Evolutionary conservation across 2,329 filamentous ascomycete species (phyloP).

Genomic region (Blastomyces gilchristii): DNA sequence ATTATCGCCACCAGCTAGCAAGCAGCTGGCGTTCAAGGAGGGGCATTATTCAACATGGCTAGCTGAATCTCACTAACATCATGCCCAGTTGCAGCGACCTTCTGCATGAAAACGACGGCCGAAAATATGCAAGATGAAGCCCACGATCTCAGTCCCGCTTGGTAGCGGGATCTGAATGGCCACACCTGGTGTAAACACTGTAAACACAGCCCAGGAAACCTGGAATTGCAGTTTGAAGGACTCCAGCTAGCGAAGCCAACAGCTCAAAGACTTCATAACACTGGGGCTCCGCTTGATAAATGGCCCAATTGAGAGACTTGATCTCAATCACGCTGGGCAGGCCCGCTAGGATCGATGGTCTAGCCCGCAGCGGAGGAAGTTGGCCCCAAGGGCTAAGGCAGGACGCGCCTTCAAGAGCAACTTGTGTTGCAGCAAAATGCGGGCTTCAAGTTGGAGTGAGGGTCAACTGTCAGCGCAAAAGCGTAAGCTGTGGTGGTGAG

Average conservation of each 20-base stretch:
- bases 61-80: neutral
- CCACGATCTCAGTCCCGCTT: neutral
- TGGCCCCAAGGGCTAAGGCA: neutral
- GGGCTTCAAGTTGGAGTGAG: neutral
- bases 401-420: neutral
- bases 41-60: neutral
- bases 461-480: neutral
- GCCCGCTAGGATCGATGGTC: neutral
- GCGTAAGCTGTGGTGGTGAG: neutral
- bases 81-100: neutral
- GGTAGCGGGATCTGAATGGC: neutral
- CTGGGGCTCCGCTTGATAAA: neutral
- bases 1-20: constrained; percentile 1
- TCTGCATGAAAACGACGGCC: neutral
- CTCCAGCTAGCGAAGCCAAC: neutral
- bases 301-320: neutral
- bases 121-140: neutral
- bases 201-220: neutral
- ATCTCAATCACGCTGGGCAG: neutral
- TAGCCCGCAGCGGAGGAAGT: neutral
- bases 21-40: neutral
- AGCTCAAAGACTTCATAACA: neutral
- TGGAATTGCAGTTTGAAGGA: neutral
- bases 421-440: neutral
- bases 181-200: neutral